These are phyloP conservation scores for Penicillium sp. DNA, from an alignment of 2,329 filamentous ascomycete species.

Conservation along the genomic window DNA sequence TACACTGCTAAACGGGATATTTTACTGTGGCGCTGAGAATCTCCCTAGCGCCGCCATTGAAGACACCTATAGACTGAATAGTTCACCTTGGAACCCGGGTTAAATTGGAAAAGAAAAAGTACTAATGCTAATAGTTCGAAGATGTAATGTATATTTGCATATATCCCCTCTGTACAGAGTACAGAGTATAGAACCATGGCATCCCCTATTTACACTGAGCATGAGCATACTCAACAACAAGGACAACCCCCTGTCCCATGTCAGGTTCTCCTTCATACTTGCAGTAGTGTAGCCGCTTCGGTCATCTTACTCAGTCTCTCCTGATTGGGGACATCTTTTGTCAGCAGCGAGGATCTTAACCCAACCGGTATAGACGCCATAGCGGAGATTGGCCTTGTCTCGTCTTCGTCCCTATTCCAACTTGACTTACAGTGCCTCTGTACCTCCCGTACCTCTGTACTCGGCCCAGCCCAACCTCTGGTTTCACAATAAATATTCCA, in stretches of 20 bases:
- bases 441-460: neutral
- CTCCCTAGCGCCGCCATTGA: neutral
- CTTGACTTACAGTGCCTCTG: neutral
- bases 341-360: conserved; percentile 3
- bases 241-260: neutral
- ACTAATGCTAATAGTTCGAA: neutral
- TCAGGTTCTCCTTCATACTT: neutral
- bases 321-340: conserved; percentile 5
- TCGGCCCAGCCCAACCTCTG: neutral
- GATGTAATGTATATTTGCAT: too few relatives aligned
- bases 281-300: neutral
- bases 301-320: neutral
- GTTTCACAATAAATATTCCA: neutral
- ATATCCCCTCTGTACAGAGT: too few relatives aligned
- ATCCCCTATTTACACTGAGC: neutral
- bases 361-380: conserved; percentile 6
- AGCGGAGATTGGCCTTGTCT: conserved; percentile 2
- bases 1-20: conserved; percentile 1
- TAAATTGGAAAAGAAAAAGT: neutral
- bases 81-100: neutral
- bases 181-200: conserved; percentile 1
- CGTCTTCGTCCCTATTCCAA: neutral
- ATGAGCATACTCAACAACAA: neutral
- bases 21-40: conserved; percentile 7
- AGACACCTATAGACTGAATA: neutral